Percentiles rank a stretch among this genome's conserved stretches.
phyloP scores from a whole-genome alignment of 169 alveolate species.

The Plasmodium inui region DNA sequence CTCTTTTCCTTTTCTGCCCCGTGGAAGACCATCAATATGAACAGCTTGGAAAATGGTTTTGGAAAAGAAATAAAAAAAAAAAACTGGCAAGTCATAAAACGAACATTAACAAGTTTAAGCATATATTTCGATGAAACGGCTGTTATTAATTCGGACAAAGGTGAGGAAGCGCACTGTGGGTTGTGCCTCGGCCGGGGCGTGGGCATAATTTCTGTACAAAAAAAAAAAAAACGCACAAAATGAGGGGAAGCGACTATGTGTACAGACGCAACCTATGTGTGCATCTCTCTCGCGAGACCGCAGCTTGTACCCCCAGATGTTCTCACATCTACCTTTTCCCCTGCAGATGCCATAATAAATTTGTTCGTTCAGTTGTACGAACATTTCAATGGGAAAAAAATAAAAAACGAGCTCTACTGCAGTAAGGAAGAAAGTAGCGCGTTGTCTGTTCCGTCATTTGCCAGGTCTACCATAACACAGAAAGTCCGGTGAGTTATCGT shows the following conservation, averaged over 20 bases:
- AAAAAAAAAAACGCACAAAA: conserved; percentile 4
- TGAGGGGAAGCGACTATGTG: not conserved
- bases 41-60: conserved; percentile 67
- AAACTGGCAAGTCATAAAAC: conserved; percentile 69
- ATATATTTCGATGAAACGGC: conserved; percentile 59
- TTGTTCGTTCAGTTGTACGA: conserved; percentile 56
- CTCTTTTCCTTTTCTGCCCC: not conserved
- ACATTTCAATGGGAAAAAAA: conserved; percentile 49
- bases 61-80: conserved; percentile 75
- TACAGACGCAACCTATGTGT: not conserved
- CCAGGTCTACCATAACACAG: conserved; percentile 75
- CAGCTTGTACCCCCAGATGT: not conserved
- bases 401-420: conserved; percentile 13
- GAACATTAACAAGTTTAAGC: conserved; percentile 25
- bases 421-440: conserved; percentile 20
- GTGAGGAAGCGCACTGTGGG: conserved; percentile 1
- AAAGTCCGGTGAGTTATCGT: conserved; percentile 46
- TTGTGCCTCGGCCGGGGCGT: not conserved
- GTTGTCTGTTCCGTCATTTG: conserved; percentile 44
- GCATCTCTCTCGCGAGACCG: not conserved
- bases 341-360: conserved; percentile 40
- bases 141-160: conserved; percentile 63
- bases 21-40: conserved; percentile 61
- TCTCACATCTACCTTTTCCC: not conserved
- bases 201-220: not conserved